Conservation (phyloP, 2,329 filamentous ascomycete species). For the Fusarium sp. region DNA sequence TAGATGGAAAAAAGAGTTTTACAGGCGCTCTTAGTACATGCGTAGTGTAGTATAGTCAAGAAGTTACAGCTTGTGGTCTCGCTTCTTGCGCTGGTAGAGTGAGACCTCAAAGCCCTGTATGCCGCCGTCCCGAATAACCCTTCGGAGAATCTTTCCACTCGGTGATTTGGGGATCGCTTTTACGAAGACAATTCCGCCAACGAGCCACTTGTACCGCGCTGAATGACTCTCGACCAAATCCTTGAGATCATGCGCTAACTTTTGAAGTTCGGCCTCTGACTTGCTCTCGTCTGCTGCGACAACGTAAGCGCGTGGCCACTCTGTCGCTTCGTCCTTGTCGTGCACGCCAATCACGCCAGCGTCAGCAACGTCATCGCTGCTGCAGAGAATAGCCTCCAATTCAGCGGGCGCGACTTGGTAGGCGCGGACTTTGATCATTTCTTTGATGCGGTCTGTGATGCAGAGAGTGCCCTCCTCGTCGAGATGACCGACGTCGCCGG, state of each 20-base stretch:
- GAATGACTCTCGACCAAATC: conserved; percentile 67
- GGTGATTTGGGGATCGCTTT: conserved; percentile 77
- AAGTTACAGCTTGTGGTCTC: conserved; percentile 31
- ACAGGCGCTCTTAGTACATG: background rate
- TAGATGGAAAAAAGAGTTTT: background rate
- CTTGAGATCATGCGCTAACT: conserved; percentile 63
- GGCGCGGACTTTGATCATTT: conserved; percentile 69
- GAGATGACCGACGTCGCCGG: conserved; percentile 73
- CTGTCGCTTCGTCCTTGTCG: conserved; percentile 65
- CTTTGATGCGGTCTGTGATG: conserved; percentile 79
- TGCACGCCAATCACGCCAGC: conserved; percentile 71
- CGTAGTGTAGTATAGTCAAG: background rate
- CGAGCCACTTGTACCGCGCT: conserved; percentile 72
- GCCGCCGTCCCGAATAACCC: conserved; percentile 53
- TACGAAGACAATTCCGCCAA: conserved; percentile 75
- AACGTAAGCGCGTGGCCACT: conserved; percentile 71
- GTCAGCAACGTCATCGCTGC: conserved; percentile 63
- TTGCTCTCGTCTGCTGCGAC: conserved; percentile 48
- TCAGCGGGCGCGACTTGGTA: conserved; percentile 69
- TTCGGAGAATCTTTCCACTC: conserved; percentile 58
- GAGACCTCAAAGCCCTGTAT: conserved; percentile 46
- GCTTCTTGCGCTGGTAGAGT: conserved; percentile 40
- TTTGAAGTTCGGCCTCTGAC: conserved; percentile 50
- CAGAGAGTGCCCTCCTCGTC: conserved; percentile 64
- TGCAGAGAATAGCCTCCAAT: conserved; percentile 49